Evolutionary conservation across 495 filamentous ascomycete species (phyloP).

Genomic region (Parathielavia hyrcaniae): DNA sequence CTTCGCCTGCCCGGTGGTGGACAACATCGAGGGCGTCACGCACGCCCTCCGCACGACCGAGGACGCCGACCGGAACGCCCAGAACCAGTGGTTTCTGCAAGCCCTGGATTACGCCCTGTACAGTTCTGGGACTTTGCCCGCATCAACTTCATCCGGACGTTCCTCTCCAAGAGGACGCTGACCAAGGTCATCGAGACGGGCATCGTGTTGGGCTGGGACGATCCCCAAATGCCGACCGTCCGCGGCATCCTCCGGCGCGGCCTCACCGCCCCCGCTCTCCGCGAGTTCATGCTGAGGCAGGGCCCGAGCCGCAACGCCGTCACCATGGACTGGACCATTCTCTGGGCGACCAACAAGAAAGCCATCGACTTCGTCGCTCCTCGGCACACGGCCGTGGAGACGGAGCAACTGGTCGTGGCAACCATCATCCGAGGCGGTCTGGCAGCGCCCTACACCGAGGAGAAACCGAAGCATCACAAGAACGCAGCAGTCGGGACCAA

Average conservation of each 20-base stretch:
- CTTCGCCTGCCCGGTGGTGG: slow-evolving; percentile 48
- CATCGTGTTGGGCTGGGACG: background rate
- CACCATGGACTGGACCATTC: slow-evolving; percentile 1
- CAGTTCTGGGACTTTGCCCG: slow-evolving; percentile 6
- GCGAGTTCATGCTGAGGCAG: slow-evolving; percentile 2
- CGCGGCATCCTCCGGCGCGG: slow-evolving; percentile 70
- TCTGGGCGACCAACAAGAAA: slow-evolving; percentile 2
- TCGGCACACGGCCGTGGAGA: background rate
- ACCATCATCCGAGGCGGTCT: background rate
- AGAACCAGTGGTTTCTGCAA: background rate
- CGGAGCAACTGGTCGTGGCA: background rate
- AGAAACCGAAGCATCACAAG: background rate
- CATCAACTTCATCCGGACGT: slow-evolving; percentile 2
- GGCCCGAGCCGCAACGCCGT: background rate
- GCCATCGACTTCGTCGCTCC: background rate
- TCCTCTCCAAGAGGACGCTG: slow-evolving; percentile 1
- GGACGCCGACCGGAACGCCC: slow-evolving; percentile 1
- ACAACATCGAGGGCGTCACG: slow-evolving; percentile 1
- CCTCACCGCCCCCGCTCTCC: background rate
- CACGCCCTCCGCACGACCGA: slow-evolving; percentile 6
- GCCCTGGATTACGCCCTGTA: background rate
- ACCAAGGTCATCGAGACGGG: background rate
- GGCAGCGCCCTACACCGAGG: background rate
- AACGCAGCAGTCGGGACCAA: background rate
- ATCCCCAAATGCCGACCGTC: slow-evolving; percentile 62